Percentiles rank a stretch among this genome's conserved stretches.
Evolutionary conservation across 805 yeast genomes (phyloP).

Genomic region (Debaryomyces hansenii): DNA sequence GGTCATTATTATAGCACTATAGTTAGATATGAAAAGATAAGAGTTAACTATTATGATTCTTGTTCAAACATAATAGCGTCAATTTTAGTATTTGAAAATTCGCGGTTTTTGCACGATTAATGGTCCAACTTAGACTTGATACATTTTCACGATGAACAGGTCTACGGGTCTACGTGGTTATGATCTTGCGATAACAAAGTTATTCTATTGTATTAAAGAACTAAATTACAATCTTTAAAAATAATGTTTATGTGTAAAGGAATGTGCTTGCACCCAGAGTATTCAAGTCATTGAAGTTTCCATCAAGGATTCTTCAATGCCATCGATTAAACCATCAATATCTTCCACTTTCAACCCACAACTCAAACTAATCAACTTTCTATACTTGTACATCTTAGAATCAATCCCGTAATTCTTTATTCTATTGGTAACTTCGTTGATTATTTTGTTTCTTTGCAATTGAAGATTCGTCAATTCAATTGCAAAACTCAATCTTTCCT

Average conservation of each 20-base stretch:
- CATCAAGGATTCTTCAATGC: conserved; percentile 52
- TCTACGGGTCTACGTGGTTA: too few relatives aligned
- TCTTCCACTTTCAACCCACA: conserved; percentile 80
- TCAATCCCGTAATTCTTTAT: conserved; percentile 46
- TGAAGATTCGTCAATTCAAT: conserved; percentile 51
- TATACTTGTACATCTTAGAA: conserved; percentile 67
- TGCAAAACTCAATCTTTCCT: conserved; percentile 15
- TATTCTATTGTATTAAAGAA: not conserved
- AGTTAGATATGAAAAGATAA: not conserved
- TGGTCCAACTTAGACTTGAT: too few relatives aligned
- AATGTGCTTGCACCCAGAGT: not conserved
- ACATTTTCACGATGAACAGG: too few relatives aligned
- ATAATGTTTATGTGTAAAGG: not conserved
- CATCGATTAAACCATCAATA: conserved; percentile 78
- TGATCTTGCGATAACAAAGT: too few relatives aligned
- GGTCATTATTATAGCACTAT: not conserved
- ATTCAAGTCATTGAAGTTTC: conserved; percentile 12
- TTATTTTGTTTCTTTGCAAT: conserved; percentile 42
- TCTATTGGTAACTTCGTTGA: conserved; percentile 50
- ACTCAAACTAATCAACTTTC: conserved; percentile 71
- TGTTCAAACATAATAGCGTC: too few relatives aligned
- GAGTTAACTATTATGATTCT: too few relatives aligned
- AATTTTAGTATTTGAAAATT: too few relatives aligned
- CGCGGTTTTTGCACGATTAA: too few relatives aligned
- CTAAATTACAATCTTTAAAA: not conserved